Evolutionary conservation across 2,329 filamentous ascomycete species (phyloP).

Genomic region (Trichoderma simmonsii): DNA sequence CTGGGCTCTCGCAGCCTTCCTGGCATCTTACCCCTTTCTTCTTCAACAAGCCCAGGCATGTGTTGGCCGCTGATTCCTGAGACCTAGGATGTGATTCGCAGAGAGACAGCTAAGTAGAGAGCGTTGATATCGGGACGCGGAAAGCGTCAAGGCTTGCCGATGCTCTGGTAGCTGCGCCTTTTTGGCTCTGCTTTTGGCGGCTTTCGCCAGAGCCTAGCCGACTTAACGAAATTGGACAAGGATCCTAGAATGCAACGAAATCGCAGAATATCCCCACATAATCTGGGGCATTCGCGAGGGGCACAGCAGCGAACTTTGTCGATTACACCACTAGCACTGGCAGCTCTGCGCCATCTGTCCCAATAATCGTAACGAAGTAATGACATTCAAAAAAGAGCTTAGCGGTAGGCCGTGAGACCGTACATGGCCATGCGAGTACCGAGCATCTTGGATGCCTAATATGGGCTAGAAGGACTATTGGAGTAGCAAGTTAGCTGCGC

Average conservation of each 20-base stretch:
- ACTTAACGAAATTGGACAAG: neutral
- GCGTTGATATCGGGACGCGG: neutral
- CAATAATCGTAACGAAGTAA: neutral
- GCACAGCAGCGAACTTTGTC: neutral
- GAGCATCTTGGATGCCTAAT: neutral
- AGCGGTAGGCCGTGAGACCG: neutral
- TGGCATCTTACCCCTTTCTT: conserved; percentile 6
- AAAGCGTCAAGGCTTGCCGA: neutral
- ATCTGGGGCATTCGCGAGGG: conserved; percentile 8
- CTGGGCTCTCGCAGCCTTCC: neutral
- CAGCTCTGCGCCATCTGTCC: neutral
- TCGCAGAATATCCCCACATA: neutral
- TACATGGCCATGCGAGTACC: neutral
- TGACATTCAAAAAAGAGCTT: neutral
- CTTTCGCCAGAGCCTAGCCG: neutral
- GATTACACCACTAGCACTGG: neutral
- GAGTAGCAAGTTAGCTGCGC: neutral
- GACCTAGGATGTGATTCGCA: neutral
- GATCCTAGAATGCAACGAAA: neutral
- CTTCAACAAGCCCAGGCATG: neutral
- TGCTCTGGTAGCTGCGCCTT: neutral
- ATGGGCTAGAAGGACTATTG: neutral
- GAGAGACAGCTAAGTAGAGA: neutral
- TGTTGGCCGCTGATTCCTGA: neutral
- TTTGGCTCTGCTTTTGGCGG: neutral